Base-by-base conservation (phyloP, 225 moss, liverwort and hornwort species). In the Asterella californica region DNA sequence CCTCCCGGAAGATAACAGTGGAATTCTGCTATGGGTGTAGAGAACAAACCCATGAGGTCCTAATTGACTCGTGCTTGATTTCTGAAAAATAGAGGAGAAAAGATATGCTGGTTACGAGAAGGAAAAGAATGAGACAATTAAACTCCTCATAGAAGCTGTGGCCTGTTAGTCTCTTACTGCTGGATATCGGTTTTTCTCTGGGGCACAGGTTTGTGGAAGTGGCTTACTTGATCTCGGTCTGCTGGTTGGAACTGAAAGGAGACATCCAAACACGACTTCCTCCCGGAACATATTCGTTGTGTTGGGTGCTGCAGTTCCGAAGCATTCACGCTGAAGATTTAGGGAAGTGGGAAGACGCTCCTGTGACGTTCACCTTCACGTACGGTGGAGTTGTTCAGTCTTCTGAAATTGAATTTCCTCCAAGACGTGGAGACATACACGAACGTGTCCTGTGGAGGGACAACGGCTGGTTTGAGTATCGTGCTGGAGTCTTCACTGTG, bases 251-350 rank as follows among this genome's bases (percentile, higher is more conserved):
- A 2, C 2, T 82, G 67, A 52, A 4, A 15, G 69, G 77, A 32
- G 61, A 82, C 62, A 72, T 82, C 9, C 70, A 34, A 15, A 29
- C 60, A 11, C 37, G 29, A 30, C 38, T 82, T 6, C 78, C 78
- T 63, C 82, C 82, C 14, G 82, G 82, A 55, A 34, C 55, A 14
- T 78, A 78, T 55, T 72, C 82, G 34, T 4, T 82, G 14, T 82
- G 60, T 14, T 78, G 77, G 72, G 32, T 37, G 27, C 48, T 78
- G 4, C 52, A 50, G 17, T 72, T 82, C 33, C 3, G 4, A 42
- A 42, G 42, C 7, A 42, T 42, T 42, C 42, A 42, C 42, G 42
- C 42, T 42, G 30, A 63, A 2, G 63, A 37, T 42, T 42, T 42
- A 42, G 67, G 34, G 33, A 32, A 32, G 19, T 67, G 67, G 67